phyloP scores from a whole-genome alignment of 768 basidiomycete genomes.

The Vararia minispora region DNA sequence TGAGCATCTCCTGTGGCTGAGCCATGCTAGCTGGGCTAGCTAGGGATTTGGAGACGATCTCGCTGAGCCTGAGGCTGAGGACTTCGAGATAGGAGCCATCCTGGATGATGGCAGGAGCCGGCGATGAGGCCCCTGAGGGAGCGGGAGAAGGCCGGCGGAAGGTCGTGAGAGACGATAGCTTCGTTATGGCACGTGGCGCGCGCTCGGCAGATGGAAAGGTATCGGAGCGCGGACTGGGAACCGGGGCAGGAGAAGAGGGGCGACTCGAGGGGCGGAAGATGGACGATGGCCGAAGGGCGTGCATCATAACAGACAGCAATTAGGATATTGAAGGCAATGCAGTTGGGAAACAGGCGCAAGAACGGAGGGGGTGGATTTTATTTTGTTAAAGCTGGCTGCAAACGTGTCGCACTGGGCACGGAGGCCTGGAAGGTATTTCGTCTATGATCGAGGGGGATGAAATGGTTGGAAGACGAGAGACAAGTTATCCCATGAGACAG shows the following conservation, averaged over 20 bases:
- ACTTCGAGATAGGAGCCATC: conserved; percentile 76
- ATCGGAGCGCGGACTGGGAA: conserved; percentile 24
- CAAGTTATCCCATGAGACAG: conserved; percentile 33
- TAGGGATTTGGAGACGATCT: conserved; percentile 70
- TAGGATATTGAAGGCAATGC: conserved; percentile 8
- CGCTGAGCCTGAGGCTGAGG: conserved; percentile 66
- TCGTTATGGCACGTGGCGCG: conserved; percentile 39
- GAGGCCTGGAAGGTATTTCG: conserved; percentile 22
- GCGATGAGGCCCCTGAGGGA: conserved; percentile 21
- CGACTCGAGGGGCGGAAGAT: conserved; percentile 56
- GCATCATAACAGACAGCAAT: conserved; percentile 31
- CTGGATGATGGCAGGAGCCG: conserved; percentile 41
- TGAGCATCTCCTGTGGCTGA: conserved; percentile 38
- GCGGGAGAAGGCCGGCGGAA: conserved; percentile 49
- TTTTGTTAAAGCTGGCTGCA: too few relatives aligned
- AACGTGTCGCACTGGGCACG: too few relatives aligned
- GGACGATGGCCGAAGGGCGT: conserved; percentile 56
- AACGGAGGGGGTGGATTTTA: too few relatives aligned
- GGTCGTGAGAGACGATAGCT: conserved; percentile 44
- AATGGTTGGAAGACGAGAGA: conserved; percentile 23
- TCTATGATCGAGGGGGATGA: conserved; percentile 26
- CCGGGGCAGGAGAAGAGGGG: conserved; percentile 49
- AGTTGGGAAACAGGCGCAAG: too few relatives aligned
- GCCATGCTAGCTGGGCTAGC: conserved; percentile 50
- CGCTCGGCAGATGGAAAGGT: conserved; percentile 31